Percentiles rank a stretch among this genome's conserved stretches.
Conservation (phyloP, 371 early-diverging fungal species). For the Mucor indicus region DNA sequence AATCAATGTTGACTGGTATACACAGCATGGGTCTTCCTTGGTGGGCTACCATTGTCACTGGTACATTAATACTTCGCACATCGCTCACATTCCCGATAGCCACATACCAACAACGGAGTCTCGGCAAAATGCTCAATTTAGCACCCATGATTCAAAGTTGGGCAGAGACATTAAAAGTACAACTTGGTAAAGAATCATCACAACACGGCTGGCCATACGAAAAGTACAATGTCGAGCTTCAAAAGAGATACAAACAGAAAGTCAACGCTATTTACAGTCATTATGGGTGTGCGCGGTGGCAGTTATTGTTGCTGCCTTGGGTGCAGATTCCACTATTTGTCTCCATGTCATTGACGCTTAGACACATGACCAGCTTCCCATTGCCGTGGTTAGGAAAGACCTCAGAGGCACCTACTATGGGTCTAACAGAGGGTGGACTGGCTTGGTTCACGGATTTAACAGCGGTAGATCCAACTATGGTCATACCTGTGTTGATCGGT, state of each 20-base stretch:
- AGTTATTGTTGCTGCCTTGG: conserved; percentile 64
- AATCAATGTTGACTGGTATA: conserved; percentile 40
- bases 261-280: conserved; percentile 57
- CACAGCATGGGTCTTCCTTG: conserved; percentile 59
- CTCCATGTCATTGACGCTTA: conserved; percentile 64
- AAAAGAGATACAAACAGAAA: conserved; percentile 54
- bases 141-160: conserved; percentile 66
- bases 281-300: conserved; percentile 62
- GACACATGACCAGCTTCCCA: conserved; percentile 65
- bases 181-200: conserved; percentile 46
- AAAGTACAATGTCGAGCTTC: conserved; percentile 46
- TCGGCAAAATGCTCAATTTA: conserved; percentile 54
- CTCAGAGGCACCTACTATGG: conserved; percentile 35
- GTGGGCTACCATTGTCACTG: conserved; percentile 65
- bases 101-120: conserved; percentile 62
- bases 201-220: conserved; percentile 39
- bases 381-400: conserved; percentile 50
- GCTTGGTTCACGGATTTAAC: conserved; percentile 73
- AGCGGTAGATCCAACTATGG: conserved; percentile 66
- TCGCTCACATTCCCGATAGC: conserved; percentile 75
- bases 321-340: conserved; percentile 79
- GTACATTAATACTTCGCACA: conserved; percentile 60
- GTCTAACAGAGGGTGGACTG: conserved; percentile 63
- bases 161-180: conserved; percentile 55
- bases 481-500: conserved; percentile 69